Conservation (phyloP, 2,329 filamentous ascomycete genomes). For the Paracoccidioides lutzii region DNA sequence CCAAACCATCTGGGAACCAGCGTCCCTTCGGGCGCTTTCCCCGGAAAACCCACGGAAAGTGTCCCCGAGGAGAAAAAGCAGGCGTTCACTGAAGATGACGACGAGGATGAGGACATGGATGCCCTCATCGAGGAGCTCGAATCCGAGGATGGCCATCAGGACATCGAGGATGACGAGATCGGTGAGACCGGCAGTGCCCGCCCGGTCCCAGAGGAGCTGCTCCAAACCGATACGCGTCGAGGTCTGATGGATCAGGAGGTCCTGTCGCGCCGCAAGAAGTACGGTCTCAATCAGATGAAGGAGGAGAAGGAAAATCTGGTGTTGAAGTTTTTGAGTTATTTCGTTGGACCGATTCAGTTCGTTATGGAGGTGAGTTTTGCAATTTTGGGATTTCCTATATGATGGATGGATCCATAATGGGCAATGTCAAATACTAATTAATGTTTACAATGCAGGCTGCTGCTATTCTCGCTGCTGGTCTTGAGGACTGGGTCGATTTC, state of each 20-base stretch:
- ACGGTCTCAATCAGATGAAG: slow-evolving; percentile 79
- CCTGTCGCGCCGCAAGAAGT: slow-evolving; percentile 50
- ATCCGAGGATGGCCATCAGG: slow-evolving; percentile 59
- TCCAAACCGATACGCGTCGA: slow-evolving; percentile 59
- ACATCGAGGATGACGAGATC: slow-evolving; percentile 48
- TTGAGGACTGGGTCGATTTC: slow-evolving; percentile 84
- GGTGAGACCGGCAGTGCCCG: slow-evolving; percentile 42
- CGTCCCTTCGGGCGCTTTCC: slow-evolving; percentile 13
- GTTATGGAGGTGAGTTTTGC: slow-evolving; percentile 62
- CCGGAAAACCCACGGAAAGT: slow-evolving; percentile 7
- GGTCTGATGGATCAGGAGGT: slow-evolving; percentile 66
- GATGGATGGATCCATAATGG: not conserved
- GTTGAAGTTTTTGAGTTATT: slow-evolving; percentile 71
- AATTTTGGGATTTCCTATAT: slow-evolving; percentile 4
- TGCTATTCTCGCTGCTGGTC: slow-evolving; percentile 67
- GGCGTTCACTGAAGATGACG: slow-evolving; percentile 42
- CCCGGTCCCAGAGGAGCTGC: slow-evolving; percentile 57
- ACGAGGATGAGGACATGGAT: slow-evolving; percentile 74
- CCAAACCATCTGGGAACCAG: slow-evolving; percentile 16
- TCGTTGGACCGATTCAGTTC: slow-evolving; percentile 81
- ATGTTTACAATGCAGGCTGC: slow-evolving; percentile 42
- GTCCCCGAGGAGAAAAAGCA: slow-evolving; percentile 10
- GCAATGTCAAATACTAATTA: not conserved
- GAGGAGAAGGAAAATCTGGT: slow-evolving; percentile 78
- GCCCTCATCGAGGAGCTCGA: slow-evolving; percentile 78